Conservation (phyloP, 2,329 filamentous ascomycete genomes). For the Aspergillus aculeatinus region DNA sequence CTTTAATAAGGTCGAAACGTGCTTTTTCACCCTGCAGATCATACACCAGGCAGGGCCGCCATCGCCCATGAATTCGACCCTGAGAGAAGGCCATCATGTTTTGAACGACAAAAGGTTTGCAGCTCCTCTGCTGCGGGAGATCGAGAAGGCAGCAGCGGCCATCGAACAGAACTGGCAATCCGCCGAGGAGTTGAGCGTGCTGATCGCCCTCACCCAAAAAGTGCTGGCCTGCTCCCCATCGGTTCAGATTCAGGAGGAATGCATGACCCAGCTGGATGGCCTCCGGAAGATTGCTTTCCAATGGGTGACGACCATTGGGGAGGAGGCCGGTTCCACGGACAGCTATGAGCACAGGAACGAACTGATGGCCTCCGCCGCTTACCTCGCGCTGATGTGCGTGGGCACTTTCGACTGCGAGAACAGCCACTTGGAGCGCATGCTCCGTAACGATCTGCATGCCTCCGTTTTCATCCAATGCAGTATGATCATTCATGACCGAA, state of each 20-base stretch:
- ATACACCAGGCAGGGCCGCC: constrained; percentile 51
- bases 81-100: constrained; percentile 25
- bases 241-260: constrained; percentile 15
- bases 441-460: constrained; percentile 28
- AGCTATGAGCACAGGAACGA: constrained; percentile 29
- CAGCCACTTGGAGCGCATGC: constrained; percentile 24
- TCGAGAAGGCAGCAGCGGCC: constrained; percentile 33
- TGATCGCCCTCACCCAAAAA: constrained; percentile 45
- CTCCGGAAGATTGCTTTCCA: constrained; percentile 36
- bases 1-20: constrained; percentile 52
- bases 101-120: constrained; percentile 27
- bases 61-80: background rate
- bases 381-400: constrained; percentile 45
- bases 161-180: constrained; percentile 56
- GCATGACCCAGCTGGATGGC: constrained; percentile 33
- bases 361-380: constrained; percentile 36
- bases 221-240: constrained; percentile 43
- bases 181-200: constrained; percentile 39
- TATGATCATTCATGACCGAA: constrained; percentile 40
- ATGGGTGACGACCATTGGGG: constrained; percentile 43
- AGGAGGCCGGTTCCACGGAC: constrained; percentile 22
- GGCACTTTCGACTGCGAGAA: constrained; percentile 50
- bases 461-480: constrained; percentile 40
- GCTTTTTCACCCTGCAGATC: constrained; percentile 51
- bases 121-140: constrained; percentile 28